Base-by-base conservation (phyloP, 257 asterid species). In the Nicotiana benthamiana region DNA sequence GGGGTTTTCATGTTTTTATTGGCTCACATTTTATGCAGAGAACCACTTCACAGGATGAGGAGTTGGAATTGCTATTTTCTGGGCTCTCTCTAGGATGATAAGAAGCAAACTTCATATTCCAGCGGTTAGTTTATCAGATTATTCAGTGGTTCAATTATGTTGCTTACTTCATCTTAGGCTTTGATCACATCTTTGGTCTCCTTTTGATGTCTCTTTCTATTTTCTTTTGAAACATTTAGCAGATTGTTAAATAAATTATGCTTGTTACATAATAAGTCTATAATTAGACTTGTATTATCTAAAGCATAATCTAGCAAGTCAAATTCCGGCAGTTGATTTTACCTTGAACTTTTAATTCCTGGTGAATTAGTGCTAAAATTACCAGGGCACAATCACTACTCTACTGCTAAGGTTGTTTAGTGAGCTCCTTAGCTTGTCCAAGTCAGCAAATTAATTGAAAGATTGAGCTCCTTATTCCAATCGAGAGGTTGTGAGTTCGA, bases 61-160 rank as follows among this genome's bases (percentile, higher is more conserved):
- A 92, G 86, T 81, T 93, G 89, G 98, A 92, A 85, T 85, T 89
- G 89, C 94, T 95, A 56, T 92, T 95, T 84, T 83, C 99, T 26
- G 94, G 97, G 84, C 98, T 95, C 59, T 91, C 82, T 59, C 63
- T 92, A 81, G 93, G 91, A 88, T 81, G 86, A 78, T 72, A 48
- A 56, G 53, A 17, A 32, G 7, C 61, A 20, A 40, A 28, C 0
- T 16, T 36, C 46, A 52, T 59, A 26, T 53, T 40, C 18, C 61
- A 26, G 60, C 8, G 2, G 79, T 72, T 27, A 63, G 81, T 79
- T 43, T 8, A 83, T 8, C 36, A 43, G 52, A 59, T 43, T 4
- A 36, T 51, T 46, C 28, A 34, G 24, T 74, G 57, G n/a, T 15
- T 75, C 52, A 74, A 40, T 26, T 15, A 12, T 63, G 51, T 64